These are phyloP conservation scores for Coprinopsis cinerea DNA, from an alignment of 768 basidiomycete genomes.

Conservation along the genomic window DNA sequence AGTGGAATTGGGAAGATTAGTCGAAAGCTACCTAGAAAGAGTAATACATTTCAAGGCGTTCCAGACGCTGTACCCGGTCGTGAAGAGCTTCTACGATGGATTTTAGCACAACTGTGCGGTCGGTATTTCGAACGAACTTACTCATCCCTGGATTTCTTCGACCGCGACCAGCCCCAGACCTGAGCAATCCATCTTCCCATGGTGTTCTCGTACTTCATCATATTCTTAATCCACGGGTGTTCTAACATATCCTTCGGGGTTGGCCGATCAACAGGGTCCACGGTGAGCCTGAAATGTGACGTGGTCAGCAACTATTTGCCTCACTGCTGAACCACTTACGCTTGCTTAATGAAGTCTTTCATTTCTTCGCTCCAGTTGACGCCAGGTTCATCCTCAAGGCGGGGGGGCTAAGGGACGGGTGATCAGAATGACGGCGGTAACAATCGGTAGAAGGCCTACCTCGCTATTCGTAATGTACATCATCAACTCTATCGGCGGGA, in stretches of 20 bases:
- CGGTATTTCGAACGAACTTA: slow-evolving; percentile 23
- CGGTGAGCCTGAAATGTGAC: slow-evolving; percentile 50
- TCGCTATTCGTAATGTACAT: slow-evolving; percentile 82
- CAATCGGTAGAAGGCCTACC: slow-evolving; percentile 32
- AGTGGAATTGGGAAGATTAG: too few species aligned
- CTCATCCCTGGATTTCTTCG: slow-evolving; percentile 41
- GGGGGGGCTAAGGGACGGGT: slow-evolving; percentile 54
- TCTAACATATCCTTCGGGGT: slow-evolving; percentile 76
- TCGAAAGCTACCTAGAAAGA: too few species aligned
- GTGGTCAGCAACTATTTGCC: slow-evolving; percentile 6
- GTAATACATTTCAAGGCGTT: too few species aligned
- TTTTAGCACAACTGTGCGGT: not conserved
- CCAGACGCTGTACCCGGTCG: slow-evolving; percentile 28
- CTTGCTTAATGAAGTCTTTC: slow-evolving; percentile 86
- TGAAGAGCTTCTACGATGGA: slow-evolving; percentile 20
- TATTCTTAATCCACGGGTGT: slow-evolving; percentile 77
- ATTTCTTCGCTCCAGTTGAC: slow-evolving; percentile 74
- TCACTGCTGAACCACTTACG: slow-evolving; percentile 45
- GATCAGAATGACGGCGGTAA: not conserved
- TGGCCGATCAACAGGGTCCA: slow-evolving; percentile 64
- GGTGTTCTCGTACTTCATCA: slow-evolving; percentile 77
- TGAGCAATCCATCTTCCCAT: slow-evolving; percentile 87
- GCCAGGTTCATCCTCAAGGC: slow-evolving; percentile 68
- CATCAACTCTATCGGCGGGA: slow-evolving; percentile 91
- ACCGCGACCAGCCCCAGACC: slow-evolving; percentile 74